Evolutionary conservation across 2,329 filamentous ascomycete genomes (phyloP).

Genomic region (Trichoderma guizhouense): DNA sequence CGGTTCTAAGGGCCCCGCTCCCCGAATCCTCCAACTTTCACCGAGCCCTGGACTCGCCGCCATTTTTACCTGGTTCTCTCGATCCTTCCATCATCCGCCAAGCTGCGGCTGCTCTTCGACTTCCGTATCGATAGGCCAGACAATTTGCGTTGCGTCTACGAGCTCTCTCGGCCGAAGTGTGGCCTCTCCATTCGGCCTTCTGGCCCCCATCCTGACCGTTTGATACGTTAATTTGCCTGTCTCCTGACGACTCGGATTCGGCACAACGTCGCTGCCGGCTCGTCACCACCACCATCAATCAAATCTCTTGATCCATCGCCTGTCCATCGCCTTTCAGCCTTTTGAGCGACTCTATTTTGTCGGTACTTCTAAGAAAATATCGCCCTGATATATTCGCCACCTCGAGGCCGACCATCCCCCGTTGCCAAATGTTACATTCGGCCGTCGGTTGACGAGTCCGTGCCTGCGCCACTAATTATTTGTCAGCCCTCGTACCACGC

Average conservation of each 20-base stretch:
- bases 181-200: background rate
- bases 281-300: background rate
- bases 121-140: background rate
- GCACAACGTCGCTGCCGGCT: conserved; percentile 13
- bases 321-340: background rate
- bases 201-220: conserved; percentile 10
- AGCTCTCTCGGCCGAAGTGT: background rate
- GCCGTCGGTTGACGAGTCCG: conserved; percentile 2
- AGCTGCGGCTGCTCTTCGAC: background rate
- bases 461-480: conserved; percentile 13
- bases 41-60: background rate
- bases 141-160: background rate
- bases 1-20: conserved; percentile 9
- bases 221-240: conserved; percentile 5
- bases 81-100: background rate
- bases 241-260: conserved; percentile 15
- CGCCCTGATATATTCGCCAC: conserved; percentile 6
- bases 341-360: background rate
- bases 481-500: conserved; percentile 17
- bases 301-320: background rate
- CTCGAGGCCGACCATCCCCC: background rate
- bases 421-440: conserved; percentile 1
- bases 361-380: background rate
- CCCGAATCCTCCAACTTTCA: background rate
- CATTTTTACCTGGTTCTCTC: background rate